Evolutionary conservation across 192 early-diverging fungal genomes (phyloP), one percentile per base, ranked within the genome.

Genomic region (Backusella sp.): DNA sequence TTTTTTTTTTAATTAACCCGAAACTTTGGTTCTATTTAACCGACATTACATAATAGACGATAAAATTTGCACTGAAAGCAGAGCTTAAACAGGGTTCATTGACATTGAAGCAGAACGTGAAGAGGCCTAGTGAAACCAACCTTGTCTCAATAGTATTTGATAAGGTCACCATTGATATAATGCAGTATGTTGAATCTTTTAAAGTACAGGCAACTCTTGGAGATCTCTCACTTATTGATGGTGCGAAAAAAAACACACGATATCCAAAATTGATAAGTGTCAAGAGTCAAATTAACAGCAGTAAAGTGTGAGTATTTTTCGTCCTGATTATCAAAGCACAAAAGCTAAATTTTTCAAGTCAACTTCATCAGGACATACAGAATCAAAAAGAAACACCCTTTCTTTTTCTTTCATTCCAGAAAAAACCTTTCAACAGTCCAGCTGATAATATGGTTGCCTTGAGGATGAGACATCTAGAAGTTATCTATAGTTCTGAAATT

Each of bases 51-150:
- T 72, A 78, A 6, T 84, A 92, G 70, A 90, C 91, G 1, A 87
- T 92, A 46, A 88, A 89, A 71, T 84, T 92, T 62, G 76, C 85
- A 0, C 77, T 91, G 0, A 83, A 88, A 15, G 92, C 90, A 23
- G 78, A 88, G 26, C 88, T 97, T 12, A 86, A 89, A 0, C 85
- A 86, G 0, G 96, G 94, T 14, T 96, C 96, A 6, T 88, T 98
- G 44, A 86, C 89, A 17, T 77, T 98, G 70, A 91, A 88, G 73
- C 86, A 86, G 59, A 73, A 85, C 56, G 84, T 83, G 26, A 77
- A 84, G 28, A 79, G 62, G 15, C 77, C 83, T 11, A 56, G 36
- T 9, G 9, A 74, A 52, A 4, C 46, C 6, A 72, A 85, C 14
- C 82, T 89, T 8, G 77, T 91, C 21, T 78, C 86, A 3, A 66